Base-by-base conservation (phyloP, 352 stramenopile species). In the Phytopythium chamaehyphon region DNA sequence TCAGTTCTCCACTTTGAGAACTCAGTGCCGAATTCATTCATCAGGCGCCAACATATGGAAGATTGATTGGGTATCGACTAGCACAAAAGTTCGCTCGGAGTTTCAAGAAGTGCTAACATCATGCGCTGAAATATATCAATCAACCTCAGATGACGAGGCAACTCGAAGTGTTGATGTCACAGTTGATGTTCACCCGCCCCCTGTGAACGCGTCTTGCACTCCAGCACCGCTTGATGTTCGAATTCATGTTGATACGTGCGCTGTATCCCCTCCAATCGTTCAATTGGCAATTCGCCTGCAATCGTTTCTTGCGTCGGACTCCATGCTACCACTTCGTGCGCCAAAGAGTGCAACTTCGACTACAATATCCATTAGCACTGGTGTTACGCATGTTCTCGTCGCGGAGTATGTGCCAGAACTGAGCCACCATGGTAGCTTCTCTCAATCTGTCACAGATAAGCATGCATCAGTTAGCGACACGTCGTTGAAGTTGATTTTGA, bases 351-450 rank as follows among this genome's bases (percentile, higher is more conserved):
- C 55, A 0, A 42, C 36, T 11, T 62, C 71, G 0, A 49, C 85
- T 37, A 73, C 73, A 19, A 54, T 88, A 15, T 90, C 80, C 0
- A 71, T 88, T 24, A 83, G 76, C 2, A 88, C 80, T 23, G 76
- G 80, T 2, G 69, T 73, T 26, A 73, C 86, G 1, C 59, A 87
- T 28, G 80, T 74, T 43, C 56, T 86, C 51, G 60, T 83, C 26
- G 75, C 75, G 0, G 64, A 88, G 46, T 80, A 80, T 38, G 24
- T 49, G 10, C 56, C 64, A 36, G 42, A 56, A 57, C 33, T 38
- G 1, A 45, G 48, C 21, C n/a, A 36, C 4, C 28, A 40, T 9
- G 15, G 1, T 16, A 23, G 23, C 4, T 7, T 26, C 7, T n/a
- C 15, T 9, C 6, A 26, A 15, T 15, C 16, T 2, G 37, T 3